phyloP scores from a whole-genome alignment of 2,329 filamentous ascomycete species.

The Penicillium sclerotigenum region DNA sequence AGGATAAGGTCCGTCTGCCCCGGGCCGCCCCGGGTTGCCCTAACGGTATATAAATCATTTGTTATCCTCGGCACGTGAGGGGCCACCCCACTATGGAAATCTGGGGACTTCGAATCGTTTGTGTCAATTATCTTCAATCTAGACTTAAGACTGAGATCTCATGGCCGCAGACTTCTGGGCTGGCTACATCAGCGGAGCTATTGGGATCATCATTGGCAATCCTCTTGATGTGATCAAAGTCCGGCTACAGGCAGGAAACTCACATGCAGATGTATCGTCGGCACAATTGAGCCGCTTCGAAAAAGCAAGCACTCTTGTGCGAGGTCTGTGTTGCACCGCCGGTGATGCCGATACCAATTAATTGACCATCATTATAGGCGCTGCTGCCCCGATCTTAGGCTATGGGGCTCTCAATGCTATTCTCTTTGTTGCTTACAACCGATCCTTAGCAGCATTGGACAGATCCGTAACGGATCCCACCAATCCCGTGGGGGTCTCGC shows the following conservation, averaged over 20 bases:
- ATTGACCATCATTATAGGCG: constrained; percentile 50
- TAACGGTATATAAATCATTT: neutral
- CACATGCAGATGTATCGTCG: constrained; percentile 24
- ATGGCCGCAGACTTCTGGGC: constrained; percentile 95
- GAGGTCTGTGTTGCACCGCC: constrained; percentile 30
- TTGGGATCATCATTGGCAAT: constrained; percentile 85
- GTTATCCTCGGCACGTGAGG: neutral
- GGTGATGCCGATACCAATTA: neutral
- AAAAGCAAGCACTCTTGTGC: constrained; percentile 36
- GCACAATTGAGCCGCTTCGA: constrained; percentile 34
- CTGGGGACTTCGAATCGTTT: constrained; percentile 1
- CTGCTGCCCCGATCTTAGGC: constrained; percentile 79
- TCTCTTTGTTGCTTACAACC: constrained; percentile 87
- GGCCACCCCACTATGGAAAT: constrained; percentile 5
- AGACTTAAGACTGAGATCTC: neutral
- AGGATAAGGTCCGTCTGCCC: neutral
- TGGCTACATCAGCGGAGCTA: constrained; percentile 81
- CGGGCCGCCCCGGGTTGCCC: neutral
- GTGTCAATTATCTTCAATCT: neutral
- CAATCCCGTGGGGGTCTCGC: constrained; percentile 45
- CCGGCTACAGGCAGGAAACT: constrained; percentile 66
- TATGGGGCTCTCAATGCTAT: constrained; percentile 90
- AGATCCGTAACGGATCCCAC: constrained; percentile 44
- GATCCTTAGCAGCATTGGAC: constrained; percentile 64
- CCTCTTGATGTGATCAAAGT: constrained; percentile 79